Base-by-base conservation (phyloP, 2,329 filamentous ascomycete genomes). In the Curvularia eragrostidis region DNA sequence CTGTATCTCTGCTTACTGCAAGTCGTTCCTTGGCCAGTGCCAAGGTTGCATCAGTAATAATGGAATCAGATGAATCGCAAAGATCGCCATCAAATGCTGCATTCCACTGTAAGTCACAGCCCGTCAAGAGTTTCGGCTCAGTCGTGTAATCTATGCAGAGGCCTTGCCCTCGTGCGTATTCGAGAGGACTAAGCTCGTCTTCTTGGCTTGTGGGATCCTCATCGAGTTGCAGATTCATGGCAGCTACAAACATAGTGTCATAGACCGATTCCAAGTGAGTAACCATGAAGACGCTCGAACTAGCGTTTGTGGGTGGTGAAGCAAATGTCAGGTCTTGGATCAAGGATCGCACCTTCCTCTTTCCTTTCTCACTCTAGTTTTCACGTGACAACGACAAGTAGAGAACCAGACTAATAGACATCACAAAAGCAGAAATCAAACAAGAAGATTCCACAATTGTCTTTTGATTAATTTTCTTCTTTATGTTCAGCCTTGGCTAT, bases 141-240 rank as follows among this genome's bases (percentile, higher is more conserved):
- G 64, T 64, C 3, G 67, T 68, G 64, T 78, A 78, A 55, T 80
- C 69, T 49, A 56, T 68, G 30, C 76, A 78, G 21, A 83, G 71
- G 3, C 76, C 76, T 56, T 82, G 70, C 48, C 76, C 78, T 23
- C 81, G 77, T 19, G 82, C 81, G 61, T 83, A 84, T 18, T 82
- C 78, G 7, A 83, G 68, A 6, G 80, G 63, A 19, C 76, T 76
- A 15, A 72, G 71, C n/a, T 78, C 75, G 21, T 61, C 58, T 7
- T 69, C 62, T 28, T 64, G 49, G 12, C 64, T 34, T 19, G 10
- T 8, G 18, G 47, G 57, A 10, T 51, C 58, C 6, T 64, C 51
- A 19, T 69, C 56, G 9, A 67, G 56, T 36, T 70, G 65, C 67
- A 66, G 15, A 5, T 47, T 46, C 52, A 58, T 50, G 1, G 26